Evolutionary conservation across 768 basidiomycete genomes (phyloP).

Genomic region (Coprinopsis cinerea): DNA sequence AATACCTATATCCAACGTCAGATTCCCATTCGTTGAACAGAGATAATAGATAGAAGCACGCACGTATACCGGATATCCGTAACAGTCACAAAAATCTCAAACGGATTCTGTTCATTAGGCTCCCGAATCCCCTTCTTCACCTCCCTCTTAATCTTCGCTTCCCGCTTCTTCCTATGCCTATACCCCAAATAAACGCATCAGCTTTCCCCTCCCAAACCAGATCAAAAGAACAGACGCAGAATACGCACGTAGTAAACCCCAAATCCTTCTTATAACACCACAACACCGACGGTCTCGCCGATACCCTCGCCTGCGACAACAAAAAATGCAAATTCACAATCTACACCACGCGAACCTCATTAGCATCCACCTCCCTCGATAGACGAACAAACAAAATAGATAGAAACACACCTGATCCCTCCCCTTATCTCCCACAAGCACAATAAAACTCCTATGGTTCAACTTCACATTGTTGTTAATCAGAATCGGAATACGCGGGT

Average conservation of each 20-base stretch:
- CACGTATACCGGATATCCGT: conserved; percentile 98
- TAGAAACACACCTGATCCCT: conserved; percentile 69
- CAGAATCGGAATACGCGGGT: conserved; percentile 87
- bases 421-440: conserved; percentile 91
- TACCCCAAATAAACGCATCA: neutral
- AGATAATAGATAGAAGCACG: conserved; percentile 28
- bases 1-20: no score
- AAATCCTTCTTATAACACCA: conserved; percentile 99
- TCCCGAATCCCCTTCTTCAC: conserved; percentile 92
- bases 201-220: neutral
- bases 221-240: neutral
- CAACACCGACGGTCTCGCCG: conserved; percentile 83
- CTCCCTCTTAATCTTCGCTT: conserved; percentile 94
- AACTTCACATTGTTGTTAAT: conserved; percentile 92
- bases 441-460: conserved; percentile 92
- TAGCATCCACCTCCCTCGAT: no score
- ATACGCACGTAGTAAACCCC: conserved; percentile 81
- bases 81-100: conserved; percentile 98
- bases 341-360: conserved; percentile 26
- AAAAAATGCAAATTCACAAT: conserved; percentile 95
- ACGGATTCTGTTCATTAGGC: conserved; percentile 92
- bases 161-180: conserved; percentile 88
- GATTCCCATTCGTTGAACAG: no score
- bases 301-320: conserved; percentile 85
- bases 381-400: neutral